phyloP scores from a whole-genome alignment of 179 eudicot genomes.

The Heliamphora ciliata region DNA sequence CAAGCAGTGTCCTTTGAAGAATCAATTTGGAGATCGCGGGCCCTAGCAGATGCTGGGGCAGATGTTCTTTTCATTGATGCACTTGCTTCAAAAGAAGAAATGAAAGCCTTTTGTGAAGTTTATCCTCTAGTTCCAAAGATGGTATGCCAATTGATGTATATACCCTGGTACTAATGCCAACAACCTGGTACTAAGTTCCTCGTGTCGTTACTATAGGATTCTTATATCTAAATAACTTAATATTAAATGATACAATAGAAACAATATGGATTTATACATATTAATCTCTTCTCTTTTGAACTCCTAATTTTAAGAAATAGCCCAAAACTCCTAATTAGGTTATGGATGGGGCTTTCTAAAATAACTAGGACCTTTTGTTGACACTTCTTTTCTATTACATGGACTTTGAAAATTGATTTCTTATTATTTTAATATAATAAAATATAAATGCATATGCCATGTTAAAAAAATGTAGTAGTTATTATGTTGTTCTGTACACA shows the following conservation, averaged over 20 bases:
- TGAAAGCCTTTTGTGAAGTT: slow-evolving; percentile 65
- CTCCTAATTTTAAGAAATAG: not conserved
- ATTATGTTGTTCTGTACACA: too few species aligned
- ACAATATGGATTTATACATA: not conserved
- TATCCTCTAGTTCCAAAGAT: slow-evolving; percentile 72
- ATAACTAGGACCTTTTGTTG: not conserved
- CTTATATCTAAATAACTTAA: not conserved
- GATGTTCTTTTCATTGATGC: slow-evolving; percentile 93
- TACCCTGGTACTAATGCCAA: not conserved
- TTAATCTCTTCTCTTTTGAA: not conserved
- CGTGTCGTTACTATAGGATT: not conserved
- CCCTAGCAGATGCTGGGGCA: slow-evolving; percentile 91
- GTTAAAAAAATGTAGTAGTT: not conserved
- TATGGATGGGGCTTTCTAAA: not conserved
- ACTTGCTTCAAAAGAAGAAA: slow-evolving; percentile 78
- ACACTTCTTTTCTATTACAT: not conserved
- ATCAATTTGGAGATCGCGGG: slow-evolving; percentile 74
- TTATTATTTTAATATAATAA: not conserved
- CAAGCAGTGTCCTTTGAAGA: slow-evolving; percentile 89
- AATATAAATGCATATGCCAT: not conserved
- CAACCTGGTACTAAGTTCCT: not conserved
- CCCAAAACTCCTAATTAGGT: not conserved
- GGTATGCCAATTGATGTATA: slow-evolving; percentile 32
- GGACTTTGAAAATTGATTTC: not conserved
- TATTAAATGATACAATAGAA: not conserved